Evolutionary conservation across 179 eudicot species (phyloP), one percentile per base, ranked within the genome.

Genomic region (Drosera spatulata): DNA sequence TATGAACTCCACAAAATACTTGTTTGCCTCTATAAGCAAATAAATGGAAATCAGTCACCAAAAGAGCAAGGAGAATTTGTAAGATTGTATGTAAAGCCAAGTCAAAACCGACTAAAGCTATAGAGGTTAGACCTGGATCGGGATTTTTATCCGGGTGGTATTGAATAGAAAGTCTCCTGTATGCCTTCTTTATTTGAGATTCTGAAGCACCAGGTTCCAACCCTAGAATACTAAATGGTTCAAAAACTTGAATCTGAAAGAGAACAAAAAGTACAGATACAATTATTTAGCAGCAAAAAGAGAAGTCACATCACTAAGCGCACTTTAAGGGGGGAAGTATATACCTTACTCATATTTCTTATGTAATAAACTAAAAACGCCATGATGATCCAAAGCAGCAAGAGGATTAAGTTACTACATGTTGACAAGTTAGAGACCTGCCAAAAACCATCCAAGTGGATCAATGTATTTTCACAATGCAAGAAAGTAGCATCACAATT

Each of bases 81-180:
- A n/a, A n/a, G n/a, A n/a, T n/a, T 10, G 51, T 3, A 51, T 3
- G 54, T 10, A 51, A 14, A 51, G 54, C 54, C n/a, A 4, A n/a
- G 14, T 7, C 54, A 51, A 4, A 3, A 22, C n/a, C 54, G 14
- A 51, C 33, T n/a, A n/a, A 0, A n/a, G 14, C 15, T 3, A 51
- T n/a, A n/a, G n/a, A n/a, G n/a, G n/a, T n/a, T n/a, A n/a, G n/a
- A 84, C 91, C 91, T 84, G 85, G 91, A 74, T 85, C 87, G 15
- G 91, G 91, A 69, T 85, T 85, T 73, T 85, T 85, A 71, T 85
- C 91, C 56, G 91, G 91, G 55, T 85, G 91, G 66, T 85, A 85
- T 65, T 73, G 79, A 70, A 85, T 65, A 62, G 91, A 85, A 59
- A 85, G 87, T 51, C 77, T 75, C 71, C 87, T 75, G 54, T 85